phyloP scores from a whole-genome alignment of 495 filamentous ascomycete genomes.

The Talaromyces thailandensis region DNA sequence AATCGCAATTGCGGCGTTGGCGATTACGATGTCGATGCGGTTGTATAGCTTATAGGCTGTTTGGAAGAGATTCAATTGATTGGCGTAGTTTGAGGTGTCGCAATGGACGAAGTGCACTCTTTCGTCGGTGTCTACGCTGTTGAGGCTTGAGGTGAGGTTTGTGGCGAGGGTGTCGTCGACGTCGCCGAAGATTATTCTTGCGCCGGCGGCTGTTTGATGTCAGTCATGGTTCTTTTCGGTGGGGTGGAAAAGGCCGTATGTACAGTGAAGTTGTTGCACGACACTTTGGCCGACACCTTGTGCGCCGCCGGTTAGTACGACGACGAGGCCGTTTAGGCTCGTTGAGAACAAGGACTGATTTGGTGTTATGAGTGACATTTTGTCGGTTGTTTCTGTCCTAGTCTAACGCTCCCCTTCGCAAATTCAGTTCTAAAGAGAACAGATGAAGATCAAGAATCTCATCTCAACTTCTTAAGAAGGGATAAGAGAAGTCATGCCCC shows the following conservation, averaged over 20 bases:
- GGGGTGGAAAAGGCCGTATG: neutral
- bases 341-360: neutral
- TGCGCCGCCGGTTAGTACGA: constrained; percentile 27
- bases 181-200: constrained; percentile 27
- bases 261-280: constrained; percentile 23
- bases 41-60: constrained; percentile 15
- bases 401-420: neutral
- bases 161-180: constrained; percentile 15
- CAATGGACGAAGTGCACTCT: constrained; percentile 21
- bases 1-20: constrained; percentile 24
- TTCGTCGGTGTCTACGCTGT: neutral
- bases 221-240: too few relatives aligned
- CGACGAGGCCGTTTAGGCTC: constrained; percentile 20
- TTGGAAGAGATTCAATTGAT: constrained; percentile 21
- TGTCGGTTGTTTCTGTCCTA: neutral
- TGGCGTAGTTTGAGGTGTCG: constrained; percentile 24
- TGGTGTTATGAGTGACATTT: neutral
- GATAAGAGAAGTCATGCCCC: neutral
- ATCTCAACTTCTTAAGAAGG: neutral
- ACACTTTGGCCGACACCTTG: constrained; percentile 26
- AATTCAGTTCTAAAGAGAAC: neutral
- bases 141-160: constrained; percentile 14
- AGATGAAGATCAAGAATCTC: neutral
- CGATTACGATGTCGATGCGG: constrained; percentile 22
- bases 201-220: constrained; percentile 16